Percentiles rank a stretch among this genome's conserved stretches.
These are phyloP conservation scores for Ceratocystiopsis brevicomis DNA, from an alignment of 2,329 filamentous ascomycete genomes.

Conservation along the genomic window DNA sequence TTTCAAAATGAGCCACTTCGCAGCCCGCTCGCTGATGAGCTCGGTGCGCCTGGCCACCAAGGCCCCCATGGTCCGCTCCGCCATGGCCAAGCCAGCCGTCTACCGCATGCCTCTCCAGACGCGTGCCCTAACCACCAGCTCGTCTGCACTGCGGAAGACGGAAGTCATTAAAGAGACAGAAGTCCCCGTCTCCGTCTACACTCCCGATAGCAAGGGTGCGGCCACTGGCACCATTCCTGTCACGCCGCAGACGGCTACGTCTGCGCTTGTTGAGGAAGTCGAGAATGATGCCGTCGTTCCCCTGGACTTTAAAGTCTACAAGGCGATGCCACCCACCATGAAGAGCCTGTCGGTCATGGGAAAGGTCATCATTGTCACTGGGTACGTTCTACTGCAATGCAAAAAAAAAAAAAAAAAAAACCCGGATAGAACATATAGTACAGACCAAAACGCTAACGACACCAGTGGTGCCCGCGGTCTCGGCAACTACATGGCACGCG, in stretches of 20 bases:
- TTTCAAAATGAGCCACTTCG: constrained; percentile 12
- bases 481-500: constrained; percentile 62
- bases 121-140: constrained; percentile 19
- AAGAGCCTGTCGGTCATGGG: constrained; percentile 49
- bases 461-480: constrained; percentile 53
- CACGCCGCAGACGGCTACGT: constrained; percentile 8
- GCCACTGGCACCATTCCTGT: constrained; percentile 30
- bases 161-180: constrained; percentile 38
- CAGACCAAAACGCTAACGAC: constrained; percentile 12
- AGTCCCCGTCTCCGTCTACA: constrained; percentile 36
- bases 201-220: constrained; percentile 25
- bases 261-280: constrained; percentile 14
- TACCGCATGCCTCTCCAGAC: constrained; percentile 4
- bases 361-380: constrained; percentile 56
- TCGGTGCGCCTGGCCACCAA: constrained; percentile 14
- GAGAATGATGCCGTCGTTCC: constrained; percentile 31
- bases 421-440: not conserved
- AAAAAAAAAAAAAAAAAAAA: not conserved
- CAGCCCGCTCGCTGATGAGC: constrained; percentile 14
- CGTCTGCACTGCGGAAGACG: constrained; percentile 18
- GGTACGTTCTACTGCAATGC: constrained; percentile 25
- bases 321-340: constrained; percentile 43
- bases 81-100: constrained; percentile 7
- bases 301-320: constrained; percentile 32
- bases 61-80: constrained; percentile 11